These are phyloP conservation scores for Botrytis pseudocinerea DNA, from an alignment of 2,329 filamentous ascomycete genomes.

Conservation along the genomic window DNA sequence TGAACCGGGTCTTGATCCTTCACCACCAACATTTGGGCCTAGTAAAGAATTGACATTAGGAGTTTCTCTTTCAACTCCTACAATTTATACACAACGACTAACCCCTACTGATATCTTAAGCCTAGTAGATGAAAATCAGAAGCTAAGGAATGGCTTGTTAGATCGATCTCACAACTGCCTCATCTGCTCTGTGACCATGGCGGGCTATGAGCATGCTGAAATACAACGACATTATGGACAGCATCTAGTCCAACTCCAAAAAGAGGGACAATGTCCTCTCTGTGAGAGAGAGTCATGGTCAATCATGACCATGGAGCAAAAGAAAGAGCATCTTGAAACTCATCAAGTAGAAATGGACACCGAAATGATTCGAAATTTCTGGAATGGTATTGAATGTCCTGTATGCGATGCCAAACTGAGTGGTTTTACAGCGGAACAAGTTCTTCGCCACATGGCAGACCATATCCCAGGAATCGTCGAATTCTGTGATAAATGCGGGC, in stretches of 20 bases:
- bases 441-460: slow-evolving; percentile 32
- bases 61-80: slow-evolving; percentile 29
- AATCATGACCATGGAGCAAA: slow-evolving; percentile 31
- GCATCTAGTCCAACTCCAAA: slow-evolving; percentile 30
- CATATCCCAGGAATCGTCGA: slow-evolving; percentile 32
- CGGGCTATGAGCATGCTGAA: slow-evolving; percentile 26
- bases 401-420: slow-evolving; percentile 32
- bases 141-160: slow-evolving; percentile 32
- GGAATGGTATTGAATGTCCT: slow-evolving; percentile 31
- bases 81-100: slow-evolving; percentile 30
- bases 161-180: slow-evolving; percentile 31
- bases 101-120: slow-evolving; percentile 35
- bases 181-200: slow-evolving; percentile 30
- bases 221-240: slow-evolving; percentile 28
- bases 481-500: slow-evolving; percentile 34
- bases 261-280: slow-evolving; percentile 32
- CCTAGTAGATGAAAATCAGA: slow-evolving; percentile 31
- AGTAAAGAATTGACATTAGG: slow-evolving; percentile 28
- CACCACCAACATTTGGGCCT: slow-evolving; percentile 29
- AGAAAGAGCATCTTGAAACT: slow-evolving; percentile 29
- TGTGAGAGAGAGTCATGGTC: slow-evolving; percentile 33
- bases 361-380: slow-evolving; percentile 28
- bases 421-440: slow-evolving; percentile 21
- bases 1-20: slow-evolving; percentile 33
- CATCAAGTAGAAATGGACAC: slow-evolving; percentile 25